Base-by-base conservation (phyloP, 2,329 filamentous ascomycete genomes). In the Talaromyces sp. region DNA sequence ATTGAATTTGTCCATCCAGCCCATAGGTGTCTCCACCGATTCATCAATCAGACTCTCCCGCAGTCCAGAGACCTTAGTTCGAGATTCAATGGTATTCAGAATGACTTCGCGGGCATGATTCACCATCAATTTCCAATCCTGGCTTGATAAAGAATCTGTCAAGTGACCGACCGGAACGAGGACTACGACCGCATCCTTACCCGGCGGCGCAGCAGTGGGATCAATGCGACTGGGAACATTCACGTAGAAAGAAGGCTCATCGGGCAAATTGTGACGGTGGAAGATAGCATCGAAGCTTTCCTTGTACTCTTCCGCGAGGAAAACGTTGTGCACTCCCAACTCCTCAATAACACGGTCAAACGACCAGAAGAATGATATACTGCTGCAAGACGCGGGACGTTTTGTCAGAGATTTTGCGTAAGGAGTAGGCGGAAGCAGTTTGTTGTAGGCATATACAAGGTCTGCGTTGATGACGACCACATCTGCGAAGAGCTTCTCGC, bases 271-370 rank as follows among this genome's bases (percentile, higher is more conserved):
- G 54, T 90, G 85, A 27, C 82, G 75, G 58, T 87, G 84, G 78
- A 91, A 91, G 54, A 91, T 91, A 53, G 82, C 81, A 69, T 91
- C 87, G 64, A 91, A 91, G n/a, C 82, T 86, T 61, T 88, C 85
- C 46, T 79, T 79, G 68, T 90, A 91, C 58, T 87, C 79, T 61
- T 89, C 84, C 2, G 88, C 87, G 6, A 91, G 81, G 75, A 91
- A 91, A 63, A 91, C 89, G 68, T 91, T 91, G 73, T 91, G 88
- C 0, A 85, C 82, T 16, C 80, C 76, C 2, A 91, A 79, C 68
- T 88, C 81, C 0, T 83, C 82, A 1, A 90, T 74, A 47, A 80
- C 24, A 16, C 52, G 47, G 29, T 57, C 41, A 4, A 64, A 52
- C 1, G 55, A 54, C 87, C 68, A 91, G 77, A 90, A 91, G 72